Base-by-base conservation (phyloP, 495 filamentous ascomycete species). In the Penicillium tannophilum region DNA sequence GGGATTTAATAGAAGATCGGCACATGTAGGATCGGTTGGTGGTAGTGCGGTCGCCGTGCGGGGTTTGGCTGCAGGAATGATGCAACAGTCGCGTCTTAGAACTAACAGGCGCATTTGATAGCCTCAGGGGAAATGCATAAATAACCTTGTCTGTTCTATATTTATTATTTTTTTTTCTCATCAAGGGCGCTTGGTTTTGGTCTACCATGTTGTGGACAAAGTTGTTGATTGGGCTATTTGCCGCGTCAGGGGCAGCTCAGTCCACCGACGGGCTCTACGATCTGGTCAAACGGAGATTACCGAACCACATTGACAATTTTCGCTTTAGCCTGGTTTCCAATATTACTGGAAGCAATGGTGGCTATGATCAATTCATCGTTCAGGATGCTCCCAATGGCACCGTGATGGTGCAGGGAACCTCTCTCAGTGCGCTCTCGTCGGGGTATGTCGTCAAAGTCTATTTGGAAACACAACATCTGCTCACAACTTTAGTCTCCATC, bases 281-380 rank as follows among this genome's bases (percentile, higher is more conserved):
- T 41, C 69, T 84, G 16, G 70, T 84, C 12, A 69, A 76, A 31
- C 69, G 81, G 24, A 71, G 80, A 56, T 50, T 83, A 23, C 79
- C 79, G 0, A 52, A 71, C 24, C 79, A 82, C 64, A 69, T 63
- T 17, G 54, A 72, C 16, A 58, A 67, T 10, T 80, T 83, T 46
- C 56, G 60, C 6, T 83, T 83, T 47, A 55, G 52, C 3, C 53
- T 83, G 33, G 49, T 61, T 20, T 54, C 67, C 10, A 64, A 63
- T 62, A 16, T 58, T 7, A 63, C 58, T 16, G 56, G 16, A 30
- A 14, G 63, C 8, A 55, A 59, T 50, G 31, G 53, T 1, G 53
- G 52, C 10, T 76, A 77, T 59, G 81, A 84, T 61, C 58, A 69
- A 28, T 84, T 78, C 58, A 61, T 58, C 1, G 74, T 83, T 1